Evolutionary conservation across 805 yeast genomes (phyloP).

Genomic region (Suhomyces sp.): DNA sequence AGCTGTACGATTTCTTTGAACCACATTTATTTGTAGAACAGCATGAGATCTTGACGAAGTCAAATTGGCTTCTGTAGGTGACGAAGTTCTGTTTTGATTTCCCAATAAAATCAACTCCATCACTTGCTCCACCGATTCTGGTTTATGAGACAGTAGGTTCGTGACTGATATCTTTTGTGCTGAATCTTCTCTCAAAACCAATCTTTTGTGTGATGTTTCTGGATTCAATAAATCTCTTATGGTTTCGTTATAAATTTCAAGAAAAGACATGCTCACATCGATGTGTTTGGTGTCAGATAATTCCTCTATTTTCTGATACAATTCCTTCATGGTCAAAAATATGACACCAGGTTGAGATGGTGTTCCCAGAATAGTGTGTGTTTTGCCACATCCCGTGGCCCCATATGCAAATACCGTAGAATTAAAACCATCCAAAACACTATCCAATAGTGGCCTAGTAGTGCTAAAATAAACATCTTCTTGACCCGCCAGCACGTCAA

Average conservation of each 20-base stretch:
- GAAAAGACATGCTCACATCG: conserved; percentile 66
- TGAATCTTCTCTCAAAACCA: conserved; percentile 71
- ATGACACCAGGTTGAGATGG: conserved; percentile 75
- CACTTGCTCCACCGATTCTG: conserved; percentile 64
- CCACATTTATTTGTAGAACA: conserved; percentile 76
- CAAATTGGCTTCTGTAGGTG: conserved; percentile 89
- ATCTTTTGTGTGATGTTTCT: conserved; percentile 40
- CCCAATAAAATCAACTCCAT: conserved; percentile 76
- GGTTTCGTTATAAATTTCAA: conserved; percentile 90
- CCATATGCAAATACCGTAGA: conserved; percentile 96
- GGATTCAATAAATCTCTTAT: conserved; percentile 77
- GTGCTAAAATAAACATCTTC: conserved; percentile 65
- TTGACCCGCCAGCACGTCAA: conserved; percentile 66
- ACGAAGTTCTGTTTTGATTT: conserved; percentile 72
- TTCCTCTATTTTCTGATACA: conserved; percentile 61
- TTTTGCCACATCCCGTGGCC: conserved; percentile 98
- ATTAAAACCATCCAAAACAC: conserved; percentile 80
- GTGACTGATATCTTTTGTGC: conserved; percentile 66
- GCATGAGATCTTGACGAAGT: conserved; percentile 94
- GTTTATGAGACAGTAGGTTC: conserved; percentile 63
- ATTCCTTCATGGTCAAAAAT: conserved; percentile 72
- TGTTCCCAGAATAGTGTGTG: conserved; percentile 83
- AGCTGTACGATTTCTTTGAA: conserved; percentile 58
- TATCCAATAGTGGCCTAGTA: conserved; percentile 68
- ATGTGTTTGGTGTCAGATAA: conserved; percentile 53